These are phyloP conservation scores for Grosmannia serpens DNA, from an alignment of 2,329 filamentous ascomycete species.

Conservation along the genomic window DNA sequence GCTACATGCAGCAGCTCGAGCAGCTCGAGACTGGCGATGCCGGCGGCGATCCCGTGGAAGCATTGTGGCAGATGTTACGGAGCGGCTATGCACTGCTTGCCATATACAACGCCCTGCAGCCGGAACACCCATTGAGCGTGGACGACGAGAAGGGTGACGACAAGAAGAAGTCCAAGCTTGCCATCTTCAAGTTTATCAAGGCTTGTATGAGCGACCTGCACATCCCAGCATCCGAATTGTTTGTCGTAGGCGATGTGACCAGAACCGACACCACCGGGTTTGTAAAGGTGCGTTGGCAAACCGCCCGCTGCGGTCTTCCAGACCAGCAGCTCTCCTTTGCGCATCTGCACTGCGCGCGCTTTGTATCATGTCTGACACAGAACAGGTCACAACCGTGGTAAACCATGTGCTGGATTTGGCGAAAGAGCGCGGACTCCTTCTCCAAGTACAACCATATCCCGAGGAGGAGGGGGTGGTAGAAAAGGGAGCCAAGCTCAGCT, in stretches of 20 bases:
- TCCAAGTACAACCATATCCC: conserved; percentile 45
- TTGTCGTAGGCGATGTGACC: conserved; percentile 84
- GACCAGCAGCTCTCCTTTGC: too few relatives aligned
- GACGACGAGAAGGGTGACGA: conserved; percentile 50
- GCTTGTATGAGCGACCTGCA: conserved; percentile 75
- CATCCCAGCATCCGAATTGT: conserved; percentile 71
- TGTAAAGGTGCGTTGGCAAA: conserved; percentile 65
- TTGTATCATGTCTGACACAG: not conserved
- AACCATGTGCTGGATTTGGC: conserved; percentile 85
- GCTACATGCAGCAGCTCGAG: conserved; percentile 60
- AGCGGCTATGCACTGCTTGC: conserved; percentile 74
- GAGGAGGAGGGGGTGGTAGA: conserved; percentile 39
- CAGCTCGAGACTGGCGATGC: conserved; percentile 46
- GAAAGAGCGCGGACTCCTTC: conserved; percentile 63
- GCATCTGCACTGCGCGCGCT: not conserved
- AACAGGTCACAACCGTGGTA: conserved; percentile 74
- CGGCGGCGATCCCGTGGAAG: conserved; percentile 70
- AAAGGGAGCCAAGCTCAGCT: conserved; percentile 57
- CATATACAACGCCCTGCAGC: conserved; percentile 79
- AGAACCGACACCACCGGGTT: conserved; percentile 94
- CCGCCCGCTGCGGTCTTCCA: not conserved
- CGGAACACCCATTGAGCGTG: conserved; percentile 54
- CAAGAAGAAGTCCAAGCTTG: conserved; percentile 70
- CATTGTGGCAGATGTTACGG: conserved; percentile 79
- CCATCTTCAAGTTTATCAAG: conserved; percentile 85